These are phyloP conservation scores for Ehretia macrophylla DNA, from an alignment of 257 asterid genomes.

Conservation along the genomic window DNA sequence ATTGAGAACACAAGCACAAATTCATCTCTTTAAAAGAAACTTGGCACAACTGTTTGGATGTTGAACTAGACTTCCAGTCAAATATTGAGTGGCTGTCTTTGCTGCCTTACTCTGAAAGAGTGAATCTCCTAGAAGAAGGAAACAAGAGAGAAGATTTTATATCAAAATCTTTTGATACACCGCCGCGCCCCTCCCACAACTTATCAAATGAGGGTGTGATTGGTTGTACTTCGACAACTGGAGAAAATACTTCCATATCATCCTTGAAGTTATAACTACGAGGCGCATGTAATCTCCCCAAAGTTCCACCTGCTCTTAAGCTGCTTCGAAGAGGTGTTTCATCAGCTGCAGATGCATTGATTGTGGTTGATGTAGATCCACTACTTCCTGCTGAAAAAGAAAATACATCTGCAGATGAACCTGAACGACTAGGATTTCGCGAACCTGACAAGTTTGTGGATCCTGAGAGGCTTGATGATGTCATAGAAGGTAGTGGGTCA, in stretches of 20 bases:
- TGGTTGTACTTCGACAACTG: conserved; percentile 94
- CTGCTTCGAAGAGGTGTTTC: conserved; percentile 73
- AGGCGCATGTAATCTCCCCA: conserved; percentile 74
- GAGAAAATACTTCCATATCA: conserved; percentile 98
- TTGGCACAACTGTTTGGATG: conserved; percentile 56
- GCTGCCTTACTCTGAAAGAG: conserved; percentile 61
- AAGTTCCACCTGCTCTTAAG: conserved; percentile 57
- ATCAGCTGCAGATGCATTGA: conserved; percentile 43
- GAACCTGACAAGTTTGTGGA: conserved; percentile 53
- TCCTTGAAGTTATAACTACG: conserved; percentile 80
- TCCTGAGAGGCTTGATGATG: conserved; percentile 55
- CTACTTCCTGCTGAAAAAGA: conserved; percentile 46
- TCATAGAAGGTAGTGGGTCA: conserved; percentile 87
- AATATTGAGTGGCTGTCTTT: conserved; percentile 52
- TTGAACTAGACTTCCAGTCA: conserved; percentile 69
- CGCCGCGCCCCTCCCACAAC: conserved; percentile 63
- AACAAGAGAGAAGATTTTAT: conserved; percentile 51
- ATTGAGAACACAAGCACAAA: background rate
- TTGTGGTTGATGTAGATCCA: conserved; percentile 40
- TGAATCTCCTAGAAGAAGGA: conserved; percentile 63
- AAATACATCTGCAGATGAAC: conserved; percentile 53
- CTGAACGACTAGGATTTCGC: conserved; percentile 56
- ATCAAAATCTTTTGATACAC: conserved; percentile 56
- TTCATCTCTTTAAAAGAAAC: conserved; percentile 6
- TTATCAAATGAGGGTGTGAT: conserved; percentile 83